Evolutionary conservation across 768 basidiomycete genomes (phyloP).

Genomic region (Sporobolomyces phaffii): DNA sequence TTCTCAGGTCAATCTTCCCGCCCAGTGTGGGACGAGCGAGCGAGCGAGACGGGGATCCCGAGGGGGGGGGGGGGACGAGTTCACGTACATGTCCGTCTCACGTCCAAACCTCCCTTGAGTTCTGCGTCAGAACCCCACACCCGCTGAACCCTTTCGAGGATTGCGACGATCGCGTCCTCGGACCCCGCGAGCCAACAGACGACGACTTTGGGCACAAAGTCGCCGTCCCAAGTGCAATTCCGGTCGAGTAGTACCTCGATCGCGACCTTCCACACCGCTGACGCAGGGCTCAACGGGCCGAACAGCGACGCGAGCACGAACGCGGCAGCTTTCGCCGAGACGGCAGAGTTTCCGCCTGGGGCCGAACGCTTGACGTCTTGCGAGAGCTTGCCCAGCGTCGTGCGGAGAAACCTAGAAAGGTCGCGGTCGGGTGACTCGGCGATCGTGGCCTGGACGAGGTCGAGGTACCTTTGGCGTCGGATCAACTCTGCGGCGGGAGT

Average conservation of each 20-base stretch:
- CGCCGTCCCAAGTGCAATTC: conserved; percentile 58
- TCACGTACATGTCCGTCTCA: conserved; percentile 55
- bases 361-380: conserved; percentile 48
- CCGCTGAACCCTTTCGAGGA: conserved; percentile 49
- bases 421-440: conserved; percentile 53
- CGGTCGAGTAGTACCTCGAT: conserved; percentile 51
- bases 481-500: conserved; percentile 23
- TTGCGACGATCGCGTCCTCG: conserved; percentile 46
- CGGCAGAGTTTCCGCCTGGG: conserved; percentile 45
- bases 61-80: no score
- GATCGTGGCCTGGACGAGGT: conserved; percentile 57
- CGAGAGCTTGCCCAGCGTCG: conserved; percentile 57
- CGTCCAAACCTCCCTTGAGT: conserved; percentile 69
- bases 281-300: conserved; percentile 53
- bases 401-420: conserved; percentile 56
- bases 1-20: no score
- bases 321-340: conserved; percentile 52
- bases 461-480: conserved; percentile 36
- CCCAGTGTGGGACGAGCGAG: no score
- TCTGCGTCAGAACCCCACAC: conserved; percentile 72
- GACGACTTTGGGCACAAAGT: conserved; percentile 56
- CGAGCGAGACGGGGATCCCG: no score
- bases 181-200: conserved; percentile 63
- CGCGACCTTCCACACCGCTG: conserved; percentile 51
- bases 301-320: conserved; percentile 54